phyloP scores from a whole-genome alignment of 805 yeast genomes.

The Millerozyma acaciae region DNA sequence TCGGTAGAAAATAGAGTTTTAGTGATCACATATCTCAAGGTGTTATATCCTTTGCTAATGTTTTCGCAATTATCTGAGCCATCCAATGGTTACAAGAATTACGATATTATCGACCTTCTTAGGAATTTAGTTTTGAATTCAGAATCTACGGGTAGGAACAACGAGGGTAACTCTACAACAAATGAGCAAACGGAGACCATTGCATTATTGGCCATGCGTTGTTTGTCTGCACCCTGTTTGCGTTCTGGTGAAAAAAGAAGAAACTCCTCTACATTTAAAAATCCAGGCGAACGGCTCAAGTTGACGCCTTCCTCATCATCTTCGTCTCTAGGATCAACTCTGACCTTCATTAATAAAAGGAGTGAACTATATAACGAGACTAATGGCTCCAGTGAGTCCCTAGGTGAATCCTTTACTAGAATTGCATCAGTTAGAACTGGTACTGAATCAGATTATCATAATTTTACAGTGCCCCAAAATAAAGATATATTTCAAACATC shows the following conservation, averaged over 20 bases:
- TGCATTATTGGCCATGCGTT: constrained; percentile 29
- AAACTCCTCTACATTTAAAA: constrained; percentile 2
- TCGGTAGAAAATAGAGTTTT: constrained; percentile 53
- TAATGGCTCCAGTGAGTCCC: constrained; percentile 16
- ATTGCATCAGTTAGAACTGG: constrained; percentile 36
- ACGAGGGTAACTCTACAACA: no score
- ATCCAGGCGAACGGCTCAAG: neutral
- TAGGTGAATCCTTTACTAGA: constrained; percentile 23
- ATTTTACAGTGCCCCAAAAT: constrained; percentile 30
- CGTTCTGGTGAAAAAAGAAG: constrained; percentile 11
- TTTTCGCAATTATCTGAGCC: constrained; percentile 55
- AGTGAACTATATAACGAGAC: neutral
- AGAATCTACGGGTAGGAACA: constrained; percentile 9
- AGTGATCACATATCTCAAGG: constrained; percentile 55
- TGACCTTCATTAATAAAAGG: neutral
- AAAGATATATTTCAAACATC: constrained; percentile 2
- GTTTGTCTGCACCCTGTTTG: constrained; percentile 33
- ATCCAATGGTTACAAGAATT: constrained; percentile 53
- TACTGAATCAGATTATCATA: constrained; percentile 31
- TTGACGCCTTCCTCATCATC: constrained; percentile 10
- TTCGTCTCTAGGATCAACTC: constrained; percentile 10
- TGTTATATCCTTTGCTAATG: constrained; percentile 64
- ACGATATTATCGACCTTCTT: constrained; percentile 50
- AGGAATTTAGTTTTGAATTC: constrained; percentile 39
- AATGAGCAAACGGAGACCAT: constrained; percentile 22